Evolutionary conservation across 164 flowering plant species (phyloP).

Genomic region (Vitis riparia): DNA sequence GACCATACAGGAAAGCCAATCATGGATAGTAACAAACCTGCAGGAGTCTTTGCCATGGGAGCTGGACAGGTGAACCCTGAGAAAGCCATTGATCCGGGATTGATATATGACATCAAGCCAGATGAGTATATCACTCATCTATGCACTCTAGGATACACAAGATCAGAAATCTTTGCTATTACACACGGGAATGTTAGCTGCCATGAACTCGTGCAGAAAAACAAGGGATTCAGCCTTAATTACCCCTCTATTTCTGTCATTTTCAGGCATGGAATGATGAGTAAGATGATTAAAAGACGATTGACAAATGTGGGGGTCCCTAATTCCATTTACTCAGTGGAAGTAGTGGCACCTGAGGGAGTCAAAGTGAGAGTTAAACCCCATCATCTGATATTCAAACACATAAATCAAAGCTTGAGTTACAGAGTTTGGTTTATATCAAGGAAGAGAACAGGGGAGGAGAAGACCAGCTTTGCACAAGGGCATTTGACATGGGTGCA

Average conservation of each 20-base stretch:
- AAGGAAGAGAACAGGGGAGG: slow-evolving; percentile 30
- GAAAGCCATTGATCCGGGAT: slow-evolving; percentile 76
- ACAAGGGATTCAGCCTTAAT: slow-evolving; percentile 75
- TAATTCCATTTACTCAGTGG: slow-evolving; percentile 68
- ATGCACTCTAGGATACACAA: slow-evolving; percentile 67
- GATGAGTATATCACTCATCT: slow-evolving; percentile 73
- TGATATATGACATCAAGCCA: slow-evolving; percentile 75
- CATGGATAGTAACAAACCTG: slow-evolving; percentile 66
- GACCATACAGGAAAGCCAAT: slow-evolving; percentile 67
- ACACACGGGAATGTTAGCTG: slow-evolving; percentile 81
- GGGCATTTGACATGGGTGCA: slow-evolving; percentile 80
- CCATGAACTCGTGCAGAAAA: slow-evolving; percentile 37
- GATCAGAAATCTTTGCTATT: slow-evolving; percentile 58
- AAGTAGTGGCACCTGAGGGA: slow-evolving; percentile 72
- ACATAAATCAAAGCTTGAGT: slow-evolving; percentile 50
- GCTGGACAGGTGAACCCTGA: slow-evolving; percentile 88
- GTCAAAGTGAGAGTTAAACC: slow-evolving; percentile 70
- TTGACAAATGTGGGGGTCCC: slow-evolving; percentile 83
- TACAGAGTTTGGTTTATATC: slow-evolving; percentile 66
- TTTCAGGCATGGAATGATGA: slow-evolving; percentile 52
- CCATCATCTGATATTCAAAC: slow-evolving; percentile 46
- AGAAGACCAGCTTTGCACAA: slow-evolving; percentile 33
- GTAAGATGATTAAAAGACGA: slow-evolving; percentile 46
- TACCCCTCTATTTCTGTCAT: slow-evolving; percentile 80
- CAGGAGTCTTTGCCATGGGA: slow-evolving; percentile 68